Percentiles rank a stretch among this genome's conserved stretches.
These are phyloP conservation scores for Bathelium albidoporum DNA, from an alignment of 495 filamentous ascomycete genomes.

Conservation along the genomic window DNA sequence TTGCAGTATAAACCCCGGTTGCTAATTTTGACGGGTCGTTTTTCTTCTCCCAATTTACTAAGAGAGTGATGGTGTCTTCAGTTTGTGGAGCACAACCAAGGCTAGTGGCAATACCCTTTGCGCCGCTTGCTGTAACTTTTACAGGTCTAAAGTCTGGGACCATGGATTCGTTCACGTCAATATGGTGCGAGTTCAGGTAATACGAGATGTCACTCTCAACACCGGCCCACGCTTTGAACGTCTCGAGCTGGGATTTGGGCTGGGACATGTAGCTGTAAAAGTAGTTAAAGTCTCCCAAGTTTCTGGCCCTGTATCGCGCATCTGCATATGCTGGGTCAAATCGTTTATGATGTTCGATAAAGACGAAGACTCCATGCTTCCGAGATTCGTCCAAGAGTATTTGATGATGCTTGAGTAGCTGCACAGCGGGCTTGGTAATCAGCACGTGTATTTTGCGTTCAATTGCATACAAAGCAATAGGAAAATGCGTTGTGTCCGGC, in stretches of 20 bases:
- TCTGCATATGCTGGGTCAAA: conserved; percentile 89
- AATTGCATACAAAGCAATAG: conserved; percentile 91
- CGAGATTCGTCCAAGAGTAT: conserved; percentile 59
- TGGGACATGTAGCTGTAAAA: conserved; percentile 97
- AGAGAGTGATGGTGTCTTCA: conserved; percentile 84
- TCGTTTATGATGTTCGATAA: conserved; percentile 93
- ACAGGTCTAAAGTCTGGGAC: conserved; percentile 69
- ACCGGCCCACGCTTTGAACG: conserved; percentile 93
- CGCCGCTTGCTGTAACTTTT: conserved; percentile 66
- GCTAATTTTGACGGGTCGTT: conserved; percentile 55
- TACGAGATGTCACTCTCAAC: conserved; percentile 86
- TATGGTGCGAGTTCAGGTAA: conserved; percentile 88
- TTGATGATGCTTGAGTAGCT: conserved; percentile 68
- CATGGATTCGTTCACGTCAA: conserved; percentile 87
- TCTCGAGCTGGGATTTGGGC: conserved; percentile 85
- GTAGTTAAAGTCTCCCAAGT: conserved; percentile 89
- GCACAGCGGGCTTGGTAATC: conserved; percentile 91
- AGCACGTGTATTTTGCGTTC: conserved; percentile 77
- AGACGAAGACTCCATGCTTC: conserved; percentile 77
- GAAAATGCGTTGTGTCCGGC: conserved; percentile 85
- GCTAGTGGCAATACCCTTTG: conserved; percentile 56
- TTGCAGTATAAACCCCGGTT: conserved; percentile 87
- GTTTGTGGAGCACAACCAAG: conserved; percentile 71
- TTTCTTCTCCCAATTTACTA: conserved; percentile 78
- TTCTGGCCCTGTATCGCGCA: conserved; percentile 57